These are phyloP conservation scores for Plenodomus biglobosus DNA, from an alignment of 2,329 filamentous ascomycete genomes.

Conservation along the genomic window DNA sequence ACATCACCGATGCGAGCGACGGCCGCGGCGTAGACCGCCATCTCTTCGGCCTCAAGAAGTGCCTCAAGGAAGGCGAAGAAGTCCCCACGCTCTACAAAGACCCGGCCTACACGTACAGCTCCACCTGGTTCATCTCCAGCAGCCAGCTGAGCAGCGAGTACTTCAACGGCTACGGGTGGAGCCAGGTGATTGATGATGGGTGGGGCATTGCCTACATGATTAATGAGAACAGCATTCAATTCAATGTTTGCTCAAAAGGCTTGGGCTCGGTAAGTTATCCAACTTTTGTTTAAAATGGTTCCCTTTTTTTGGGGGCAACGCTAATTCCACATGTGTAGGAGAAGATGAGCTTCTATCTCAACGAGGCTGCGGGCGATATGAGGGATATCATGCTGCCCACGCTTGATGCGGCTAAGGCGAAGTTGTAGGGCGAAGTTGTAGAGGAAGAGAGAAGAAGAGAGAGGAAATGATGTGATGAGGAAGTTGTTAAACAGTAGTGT, in stretches of 20 bases:
- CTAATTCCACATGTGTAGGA: too few relatives aligned
- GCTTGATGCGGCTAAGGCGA: constrained; percentile 78
- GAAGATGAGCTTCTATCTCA: constrained; percentile 93
- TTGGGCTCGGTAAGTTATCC: constrained; percentile 65
- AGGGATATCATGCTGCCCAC: constrained; percentile 82
- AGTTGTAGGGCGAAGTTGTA: too few relatives aligned
- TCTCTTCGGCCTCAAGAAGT: constrained; percentile 94
- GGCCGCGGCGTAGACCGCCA: constrained; percentile 95
- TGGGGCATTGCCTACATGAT: constrained; percentile 99
- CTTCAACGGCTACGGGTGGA: constrained; percentile 99
- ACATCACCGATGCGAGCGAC: constrained; percentile 85
- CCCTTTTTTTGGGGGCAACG: too few relatives aligned
- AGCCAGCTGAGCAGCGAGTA: constrained; percentile 93
- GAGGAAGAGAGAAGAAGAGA: too few relatives aligned
- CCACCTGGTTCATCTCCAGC: constrained; percentile 85
- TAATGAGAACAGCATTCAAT: constrained; percentile 98
- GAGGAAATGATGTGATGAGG: too few relatives aligned
- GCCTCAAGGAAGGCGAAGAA: constrained; percentile 77
- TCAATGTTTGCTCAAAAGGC: constrained; percentile 95
- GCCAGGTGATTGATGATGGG: constrained; percentile 91
- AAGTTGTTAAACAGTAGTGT: too few relatives aligned
- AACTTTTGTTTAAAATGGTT: too few relatives aligned
- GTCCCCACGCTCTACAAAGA: constrained; percentile 83
- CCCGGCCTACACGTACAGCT: constrained; percentile 79
- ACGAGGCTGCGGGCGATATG: constrained; percentile 88